phyloP scores from a whole-genome alignment of 2,329 filamentous ascomycete genomes.

The Fusarium abutilonis region DNA sequence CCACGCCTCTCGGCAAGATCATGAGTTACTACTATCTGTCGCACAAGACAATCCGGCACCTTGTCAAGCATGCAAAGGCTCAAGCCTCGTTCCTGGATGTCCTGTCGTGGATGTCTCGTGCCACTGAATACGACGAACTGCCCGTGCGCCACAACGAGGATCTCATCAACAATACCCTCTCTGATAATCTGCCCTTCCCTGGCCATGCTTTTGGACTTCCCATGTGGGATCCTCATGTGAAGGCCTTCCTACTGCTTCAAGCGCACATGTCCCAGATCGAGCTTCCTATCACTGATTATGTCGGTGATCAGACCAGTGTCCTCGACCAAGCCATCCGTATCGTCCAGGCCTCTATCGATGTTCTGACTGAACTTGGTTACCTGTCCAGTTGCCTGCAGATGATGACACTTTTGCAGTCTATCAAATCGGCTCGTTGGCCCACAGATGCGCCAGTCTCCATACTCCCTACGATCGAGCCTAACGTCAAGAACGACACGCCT shows the following conservation, averaged over 20 bases:
- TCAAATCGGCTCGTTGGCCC: slow-evolving; percentile 94
- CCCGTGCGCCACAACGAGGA: slow-evolving; percentile 99
- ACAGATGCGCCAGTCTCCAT: slow-evolving; percentile 81
- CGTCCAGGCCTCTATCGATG: slow-evolving; percentile 92
- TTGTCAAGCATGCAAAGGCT: slow-evolving; percentile 79
- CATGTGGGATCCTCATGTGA: slow-evolving; percentile 99
- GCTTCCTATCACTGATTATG: slow-evolving; percentile 95
- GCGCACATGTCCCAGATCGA: slow-evolving; percentile 94
- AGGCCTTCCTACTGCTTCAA: slow-evolving; percentile 92
- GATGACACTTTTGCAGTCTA: slow-evolving; percentile 86
- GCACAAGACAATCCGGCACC: slow-evolving; percentile 90
- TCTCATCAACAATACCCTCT: slow-evolving; percentile 91
- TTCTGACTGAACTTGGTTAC: slow-evolving; percentile 88
- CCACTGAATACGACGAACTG: slow-evolving; percentile 96
- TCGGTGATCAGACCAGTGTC: slow-evolving; percentile 89
- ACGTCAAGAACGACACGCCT: slow-evolving; percentile 55
- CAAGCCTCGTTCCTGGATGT: slow-evolving; percentile 82
- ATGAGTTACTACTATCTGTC: slow-evolving; percentile 99
- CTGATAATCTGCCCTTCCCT: slow-evolving; percentile 76
- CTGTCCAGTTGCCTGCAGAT: slow-evolving; percentile 81
- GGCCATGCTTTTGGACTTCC: slow-evolving; percentile 74
- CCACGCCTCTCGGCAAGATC: slow-evolving; percentile 94
- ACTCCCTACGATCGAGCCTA: slow-evolving; percentile 73
- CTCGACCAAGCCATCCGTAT: slow-evolving; percentile 97
- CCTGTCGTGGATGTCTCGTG: slow-evolving; percentile 90